Conservation (phyloP, 768 basidiomycete genomes). For the Termitomyces sp. region DNA sequence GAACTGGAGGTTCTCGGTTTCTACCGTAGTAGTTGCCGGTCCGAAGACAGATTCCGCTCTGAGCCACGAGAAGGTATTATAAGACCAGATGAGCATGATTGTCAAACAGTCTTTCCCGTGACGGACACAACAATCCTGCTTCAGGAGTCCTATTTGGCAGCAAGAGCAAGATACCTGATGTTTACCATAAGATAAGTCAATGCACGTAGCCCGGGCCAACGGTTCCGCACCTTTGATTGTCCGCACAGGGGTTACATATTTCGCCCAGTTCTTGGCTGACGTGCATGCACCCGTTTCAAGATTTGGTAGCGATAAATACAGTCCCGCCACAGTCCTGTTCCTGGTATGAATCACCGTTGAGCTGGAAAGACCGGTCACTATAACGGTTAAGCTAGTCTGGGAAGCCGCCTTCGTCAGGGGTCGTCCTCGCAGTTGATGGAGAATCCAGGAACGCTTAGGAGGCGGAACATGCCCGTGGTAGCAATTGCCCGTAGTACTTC, state of each 20-base stretch:
- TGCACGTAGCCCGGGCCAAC: conserved; percentile 52
- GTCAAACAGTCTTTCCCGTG: not conserved
- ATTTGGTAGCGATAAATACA: conserved; percentile 13
- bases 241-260: conserved; percentile 58
- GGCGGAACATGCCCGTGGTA: conserved; percentile 45
- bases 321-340: not conserved
- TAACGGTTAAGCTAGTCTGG: conserved; percentile 53
- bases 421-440: conserved; percentile 42
- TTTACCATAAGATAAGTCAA: conserved; percentile 59
- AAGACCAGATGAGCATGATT: not conserved
- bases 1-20: not conserved
- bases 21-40: conserved; percentile 45
- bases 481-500: conserved; percentile 53
- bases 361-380: conserved; percentile 58
- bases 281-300: conserved; percentile 62
- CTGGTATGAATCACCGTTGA: conserved; percentile 42
- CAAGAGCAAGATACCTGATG: conserved; percentile 67
- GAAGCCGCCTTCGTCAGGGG: conserved; percentile 50
- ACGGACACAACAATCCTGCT: conserved; percentile 60
- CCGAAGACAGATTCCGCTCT: conserved; percentile 52
- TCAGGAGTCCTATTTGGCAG: conserved; percentile 61
- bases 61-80: conserved; percentile 25
- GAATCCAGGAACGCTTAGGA: conserved; percentile 44
- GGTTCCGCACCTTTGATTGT: conserved; percentile 70
- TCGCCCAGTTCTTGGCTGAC: conserved; percentile 73